Conservation (phyloP, 495 filamentous ascomycete genomes). For the Tuber umbilicatum region DNA sequence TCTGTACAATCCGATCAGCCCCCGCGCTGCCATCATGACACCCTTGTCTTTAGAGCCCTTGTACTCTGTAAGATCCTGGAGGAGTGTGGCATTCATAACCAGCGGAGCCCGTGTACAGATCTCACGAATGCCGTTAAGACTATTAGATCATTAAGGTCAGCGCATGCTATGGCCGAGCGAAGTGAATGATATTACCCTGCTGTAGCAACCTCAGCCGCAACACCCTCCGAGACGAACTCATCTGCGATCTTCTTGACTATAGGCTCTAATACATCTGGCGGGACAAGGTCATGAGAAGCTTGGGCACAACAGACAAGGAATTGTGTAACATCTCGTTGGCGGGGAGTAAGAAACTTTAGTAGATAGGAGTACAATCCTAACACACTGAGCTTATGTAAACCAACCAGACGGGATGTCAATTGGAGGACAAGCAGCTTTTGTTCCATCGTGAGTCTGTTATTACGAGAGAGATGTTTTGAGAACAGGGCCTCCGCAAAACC, state of each 20-base stretch:
- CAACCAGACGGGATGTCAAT: conserved; percentile 81
- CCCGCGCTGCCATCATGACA: conserved; percentile 92
- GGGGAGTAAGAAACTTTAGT: conserved; percentile 76
- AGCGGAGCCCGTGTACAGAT: conserved; percentile 86
- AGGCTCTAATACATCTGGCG: conserved; percentile 87
- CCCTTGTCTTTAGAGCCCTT: conserved; percentile 96
- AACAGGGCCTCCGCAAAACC: conserved; percentile 89
- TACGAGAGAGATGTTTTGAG: conserved; percentile 82
- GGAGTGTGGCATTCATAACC: conserved; percentile 86
- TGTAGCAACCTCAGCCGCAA: conserved; percentile 80
- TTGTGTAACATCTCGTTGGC: conserved; percentile 86
- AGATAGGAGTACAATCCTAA: conserved; percentile 82
- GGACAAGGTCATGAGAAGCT: conserved; percentile 81
- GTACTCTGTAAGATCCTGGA: conserved; percentile 97
- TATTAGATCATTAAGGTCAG: conserved; percentile 11
- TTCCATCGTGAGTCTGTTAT: conserved; percentile 81
- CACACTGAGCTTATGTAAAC: conserved; percentile 82
- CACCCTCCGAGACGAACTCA: conserved; percentile 94
- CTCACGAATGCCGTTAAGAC: conserved; percentile 85
- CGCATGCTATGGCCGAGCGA: background rate
- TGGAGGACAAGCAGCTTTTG: conserved; percentile 83
- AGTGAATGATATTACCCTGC: conserved; percentile 52
- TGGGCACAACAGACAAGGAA: conserved; percentile 91
- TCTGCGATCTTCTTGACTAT: conserved; percentile 93
- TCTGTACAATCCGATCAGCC: conserved; percentile 79